Percentiles rank a stretch among this genome's conserved stretches.
Conservation (phyloP, 2,329 filamentous ascomycete genomes). For the Huntiella decipiens region DNA sequence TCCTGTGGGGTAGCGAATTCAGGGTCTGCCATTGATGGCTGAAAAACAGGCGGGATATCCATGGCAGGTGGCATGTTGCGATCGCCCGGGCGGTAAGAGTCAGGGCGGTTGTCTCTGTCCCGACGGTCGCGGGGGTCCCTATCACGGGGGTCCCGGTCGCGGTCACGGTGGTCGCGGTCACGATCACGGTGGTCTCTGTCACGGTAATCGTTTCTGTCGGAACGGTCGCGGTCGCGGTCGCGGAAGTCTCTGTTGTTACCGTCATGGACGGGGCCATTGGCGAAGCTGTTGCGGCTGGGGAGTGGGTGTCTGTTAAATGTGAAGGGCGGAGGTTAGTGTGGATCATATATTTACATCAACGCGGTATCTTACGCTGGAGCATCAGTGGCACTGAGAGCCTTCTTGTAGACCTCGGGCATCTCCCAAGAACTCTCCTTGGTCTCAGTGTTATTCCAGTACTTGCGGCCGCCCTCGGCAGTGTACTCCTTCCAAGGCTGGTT, state of each 20-base stretch:
- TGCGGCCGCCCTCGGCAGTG: conserved; percentile 64
- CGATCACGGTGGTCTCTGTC: conserved; percentile 10
- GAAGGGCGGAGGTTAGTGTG: not conserved
- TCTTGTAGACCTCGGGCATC: conserved; percentile 69
- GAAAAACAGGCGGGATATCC: conserved; percentile 18
- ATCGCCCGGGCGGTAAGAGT: conserved; percentile 15
- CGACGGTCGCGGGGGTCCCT: conserved; percentile 13
- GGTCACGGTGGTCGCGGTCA: conserved; percentile 18
- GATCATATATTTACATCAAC: not conserved
- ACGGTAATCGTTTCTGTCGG: conserved; percentile 19
- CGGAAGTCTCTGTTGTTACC: conserved; percentile 16
- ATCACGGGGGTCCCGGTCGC: conserved; percentile 11
- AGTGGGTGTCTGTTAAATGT: conserved; percentile 18
- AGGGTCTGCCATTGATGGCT: conserved; percentile 49
- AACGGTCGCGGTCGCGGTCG: not conserved
- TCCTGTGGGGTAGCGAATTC: conserved; percentile 68
- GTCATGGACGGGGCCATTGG: conserved; percentile 14
- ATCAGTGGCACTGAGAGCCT: conserved; percentile 41
- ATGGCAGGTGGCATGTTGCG: conserved; percentile 1
- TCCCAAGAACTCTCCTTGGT: conserved; percentile 89
- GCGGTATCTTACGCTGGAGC: conserved; percentile 2
- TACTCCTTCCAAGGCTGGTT: conserved; percentile 89
- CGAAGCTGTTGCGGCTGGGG: conserved; percentile 23
- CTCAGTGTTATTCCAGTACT: conserved; percentile 91
- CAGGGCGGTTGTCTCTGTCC: conserved; percentile 16